Evolutionary conservation across 2,329 filamentous ascomycete species (phyloP), one percentile per base, ranked within the genome.

Genomic region (Fusarium clavum): DNA sequence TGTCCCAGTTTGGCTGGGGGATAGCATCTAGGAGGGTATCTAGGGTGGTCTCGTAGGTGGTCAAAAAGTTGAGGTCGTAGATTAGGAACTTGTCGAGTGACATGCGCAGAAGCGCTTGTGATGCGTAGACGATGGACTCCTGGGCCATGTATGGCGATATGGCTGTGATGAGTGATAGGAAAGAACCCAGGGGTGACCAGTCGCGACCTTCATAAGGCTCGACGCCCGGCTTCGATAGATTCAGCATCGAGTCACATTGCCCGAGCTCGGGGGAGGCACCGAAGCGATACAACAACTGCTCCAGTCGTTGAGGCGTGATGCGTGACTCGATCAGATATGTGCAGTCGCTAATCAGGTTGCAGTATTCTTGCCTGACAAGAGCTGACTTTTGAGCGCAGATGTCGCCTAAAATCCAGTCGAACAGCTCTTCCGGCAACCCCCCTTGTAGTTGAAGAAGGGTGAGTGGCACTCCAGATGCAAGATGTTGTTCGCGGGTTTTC

Each of bases 351-450:
- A 87, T 79, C 6, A 93, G 78, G 46, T 85, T 84, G 57, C 85
- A 81, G 76, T 93, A 94, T 62, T 90, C 87, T 57, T 84, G 78
- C 52, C 88, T 85, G 44, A 93, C 77, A 46, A 87, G 83, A 44
- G 83, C 80, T 32, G 86, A 85, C 43, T 81, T 79, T 72, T 92
- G 89, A 3, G 81, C 76, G 57, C 85, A 87, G 24, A 90, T 80
- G 79, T 90, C 85, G 52, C 87, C 80, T 8, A 92, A 75, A 5
- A 93, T 81, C 92, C 92, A 94, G 18, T 85, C 73, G 52, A 93
- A 84, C 2, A 94, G 75, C 57, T 91, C 85, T 64, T 92, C 87
- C 0, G 91, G 88, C 14, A 94, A 76, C 11, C 67, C 69, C 14
- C 72, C 72, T 3, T 61, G 70, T 47, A 76, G 76, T 8, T 48